Evolutionary conservation across 2,329 filamentous ascomycete species (phyloP), one percentile per base, ranked within the genome.

Genomic region (Endocalyx cinctus): DNA sequence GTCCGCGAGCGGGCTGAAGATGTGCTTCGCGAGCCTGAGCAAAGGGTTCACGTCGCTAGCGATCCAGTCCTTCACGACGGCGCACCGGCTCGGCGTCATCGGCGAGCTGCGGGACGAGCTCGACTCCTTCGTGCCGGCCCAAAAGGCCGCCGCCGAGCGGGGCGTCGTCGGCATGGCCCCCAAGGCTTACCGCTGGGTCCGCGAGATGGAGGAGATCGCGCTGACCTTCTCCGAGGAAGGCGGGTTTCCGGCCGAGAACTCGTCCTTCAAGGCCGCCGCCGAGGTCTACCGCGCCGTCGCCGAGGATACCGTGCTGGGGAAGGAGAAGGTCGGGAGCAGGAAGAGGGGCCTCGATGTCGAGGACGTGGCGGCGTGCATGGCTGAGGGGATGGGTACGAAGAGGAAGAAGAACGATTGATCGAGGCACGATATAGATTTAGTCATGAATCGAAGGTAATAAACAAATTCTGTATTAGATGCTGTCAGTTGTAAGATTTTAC

Each of bases 111-210:
- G 72, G 38, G 55, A 57, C 8, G 74, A 84, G 42, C 57, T 87
- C 34, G 57, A 62, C 10, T 55, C 59, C 8, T 62, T 70, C 37
- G 63, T 66, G 30, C 77, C 81, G 0, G 52, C 50, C 3, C 58
- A 66, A 22, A 64, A 67, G 11, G 54, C 60, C 17, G 52, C 59
- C 31, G 74, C 69, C 0, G 69, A 75, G 46, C 63, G 53, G 19
- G 62, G 70, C 3, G 62, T 85, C 7, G 63, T 72, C 4, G 63
- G 57, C 11, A 84, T 87, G 72, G 70, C 82, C 16, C 76, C 78
- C 6, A 89, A 88, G 60, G 84, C 84, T 13, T 87, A 87, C 55
- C 67, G 84, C 10, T 89, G 84, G 83, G 79, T 86, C 0, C 66
- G 70, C 20, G 84, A 88, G 64, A 87, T 89, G 84, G 71, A 79